A percentile compares a stretch with the other conserved stretches of the same genome.
Evolutionary conservation across 441 rosid species (phyloP).

Genomic region (Gossypium davidsonii): DNA sequence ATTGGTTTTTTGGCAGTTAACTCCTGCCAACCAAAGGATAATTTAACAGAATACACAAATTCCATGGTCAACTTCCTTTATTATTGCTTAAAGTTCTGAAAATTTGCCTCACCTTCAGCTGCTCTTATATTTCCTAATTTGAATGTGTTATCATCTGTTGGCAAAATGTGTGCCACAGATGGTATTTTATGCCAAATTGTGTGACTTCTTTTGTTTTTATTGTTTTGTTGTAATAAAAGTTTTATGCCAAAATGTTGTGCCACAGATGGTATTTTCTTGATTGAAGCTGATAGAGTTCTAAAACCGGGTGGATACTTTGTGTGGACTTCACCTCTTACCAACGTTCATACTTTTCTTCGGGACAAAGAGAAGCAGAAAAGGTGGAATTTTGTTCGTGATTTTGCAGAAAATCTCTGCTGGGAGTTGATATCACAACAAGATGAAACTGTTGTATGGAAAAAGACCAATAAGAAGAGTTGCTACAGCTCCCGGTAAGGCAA

Average conservation of each 20-base stretch:
- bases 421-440: conserved; percentile 84
- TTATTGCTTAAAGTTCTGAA: background rate
- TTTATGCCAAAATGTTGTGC: conserved; percentile 7
- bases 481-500: conserved; percentile 66
- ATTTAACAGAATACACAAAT: background rate
- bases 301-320: conserved; percentile 93
- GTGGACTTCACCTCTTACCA: conserved; percentile 82
- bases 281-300: conserved; percentile 76
- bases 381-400: conserved; percentile 66
- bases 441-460: conserved; percentile 92
- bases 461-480: conserved; percentile 66
- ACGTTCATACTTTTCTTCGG: conserved; percentile 37
- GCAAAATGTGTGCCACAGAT: background rate
- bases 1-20: background rate
- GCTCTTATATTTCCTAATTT: background rate
- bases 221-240: background rate
- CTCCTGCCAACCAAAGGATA: background rate
- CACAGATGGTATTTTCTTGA: conserved; percentile 71
- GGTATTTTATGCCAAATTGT: too few species aligned
- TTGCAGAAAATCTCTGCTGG: conserved; percentile 84
- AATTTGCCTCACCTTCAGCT: background rate
- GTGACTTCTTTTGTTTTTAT: background rate
- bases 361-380: conserved; percentile 58
- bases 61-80: background rate
- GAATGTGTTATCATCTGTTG: background rate